Evolutionary conservation across 352 stramenopile species (phyloP), one percentile per base, ranked within the genome.

Genomic region (Elongisporangium senticosum): DNA sequence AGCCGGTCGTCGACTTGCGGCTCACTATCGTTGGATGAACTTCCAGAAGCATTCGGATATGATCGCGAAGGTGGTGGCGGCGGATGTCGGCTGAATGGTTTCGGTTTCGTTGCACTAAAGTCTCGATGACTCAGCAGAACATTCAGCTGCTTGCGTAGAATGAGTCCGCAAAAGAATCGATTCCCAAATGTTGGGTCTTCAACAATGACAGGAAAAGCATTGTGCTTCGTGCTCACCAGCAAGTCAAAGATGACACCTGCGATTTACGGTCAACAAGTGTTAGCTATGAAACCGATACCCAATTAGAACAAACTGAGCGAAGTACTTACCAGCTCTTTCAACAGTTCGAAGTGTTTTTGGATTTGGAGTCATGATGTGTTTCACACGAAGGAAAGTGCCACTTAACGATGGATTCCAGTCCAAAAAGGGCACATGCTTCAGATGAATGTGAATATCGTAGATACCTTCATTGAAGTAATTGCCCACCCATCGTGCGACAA

Each of bases 391-490:
- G 58, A 87, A 90, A 0, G 73, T 77, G 7, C 84, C 80, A 21
- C 73, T 71, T 20, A 90, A 54, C 47, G 84, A 77, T 23, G 84
- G 79, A 47, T 89, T 79, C 79, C 80, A 91, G 55, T 94, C 84
- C 11, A 94, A 62, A 58, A 94, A 94, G 21, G 84, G 84, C 14
- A 86, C 73, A 43, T 80, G 79, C 7, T 79, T 97, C 22, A 99
- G 72, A 55, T 98, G 87, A 64, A 99, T 99, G 62, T 99, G 95
- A 59, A 98, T 98, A 70, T 99, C 97, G 79, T 99, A 99, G 49
- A 99, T 90, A 19, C 96, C 96, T 71, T 99, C 95, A 69, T 99
- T 99, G 71, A 99, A 99, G 47, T 98, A 87, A 74, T 99, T 99
- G 22, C 97, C 97, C 21, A 98, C 97, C 78, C 97, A 98, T 37